phyloP scores from a whole-genome alignment of 2,329 filamentous ascomycete species.

The Calonectria fujianensis region DNA sequence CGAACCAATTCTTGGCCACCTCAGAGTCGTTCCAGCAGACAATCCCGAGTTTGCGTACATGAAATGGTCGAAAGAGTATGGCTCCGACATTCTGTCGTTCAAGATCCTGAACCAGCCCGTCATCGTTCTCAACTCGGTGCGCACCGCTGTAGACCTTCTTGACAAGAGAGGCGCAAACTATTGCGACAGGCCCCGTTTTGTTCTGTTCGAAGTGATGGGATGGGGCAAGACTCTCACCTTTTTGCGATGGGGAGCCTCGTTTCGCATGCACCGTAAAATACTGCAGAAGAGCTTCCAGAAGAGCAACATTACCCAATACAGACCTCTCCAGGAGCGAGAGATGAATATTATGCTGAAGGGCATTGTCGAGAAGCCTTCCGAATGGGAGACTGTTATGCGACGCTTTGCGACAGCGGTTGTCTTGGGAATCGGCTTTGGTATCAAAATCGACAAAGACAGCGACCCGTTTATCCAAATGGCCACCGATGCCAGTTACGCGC shows the following conservation, averaged over 20 bases:
- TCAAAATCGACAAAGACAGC: slow-evolving; percentile 59
- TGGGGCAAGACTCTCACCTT: slow-evolving; percentile 69
- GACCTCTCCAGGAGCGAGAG: slow-evolving; percentile 61
- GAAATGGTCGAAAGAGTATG: slow-evolving; percentile 68
- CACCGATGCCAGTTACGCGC: slow-evolving; percentile 55
- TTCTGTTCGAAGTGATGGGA: slow-evolving; percentile 65
- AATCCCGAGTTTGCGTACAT: slow-evolving; percentile 58
- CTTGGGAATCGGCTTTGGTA: slow-evolving; percentile 66
- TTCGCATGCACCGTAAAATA: slow-evolving; percentile 65
- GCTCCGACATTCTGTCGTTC: slow-evolving; percentile 61
- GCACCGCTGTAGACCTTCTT: slow-evolving; percentile 65
- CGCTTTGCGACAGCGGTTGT: slow-evolving; percentile 65
- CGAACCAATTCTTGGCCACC: slow-evolving; percentile 65
- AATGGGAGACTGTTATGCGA: slow-evolving; percentile 62
- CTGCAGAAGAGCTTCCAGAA: slow-evolving; percentile 66
- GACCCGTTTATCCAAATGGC: slow-evolving; percentile 65
- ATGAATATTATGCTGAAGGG: slow-evolving; percentile 55
- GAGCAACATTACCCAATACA: slow-evolving; percentile 60
- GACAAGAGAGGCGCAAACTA: slow-evolving; percentile 68
- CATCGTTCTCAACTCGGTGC: slow-evolving; percentile 66
- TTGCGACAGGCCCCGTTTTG: slow-evolving; percentile 66
- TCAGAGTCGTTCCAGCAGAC: slow-evolving; percentile 63
- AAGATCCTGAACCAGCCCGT: slow-evolving; percentile 60
- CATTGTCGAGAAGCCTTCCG: slow-evolving; percentile 56
- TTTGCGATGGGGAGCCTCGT: slow-evolving; percentile 63